Percentiles rank a stretch among this genome's conserved stretches.
Conservation (phyloP, 1,284 basidiomycete genomes). For the Trametes sp. region DNA sequence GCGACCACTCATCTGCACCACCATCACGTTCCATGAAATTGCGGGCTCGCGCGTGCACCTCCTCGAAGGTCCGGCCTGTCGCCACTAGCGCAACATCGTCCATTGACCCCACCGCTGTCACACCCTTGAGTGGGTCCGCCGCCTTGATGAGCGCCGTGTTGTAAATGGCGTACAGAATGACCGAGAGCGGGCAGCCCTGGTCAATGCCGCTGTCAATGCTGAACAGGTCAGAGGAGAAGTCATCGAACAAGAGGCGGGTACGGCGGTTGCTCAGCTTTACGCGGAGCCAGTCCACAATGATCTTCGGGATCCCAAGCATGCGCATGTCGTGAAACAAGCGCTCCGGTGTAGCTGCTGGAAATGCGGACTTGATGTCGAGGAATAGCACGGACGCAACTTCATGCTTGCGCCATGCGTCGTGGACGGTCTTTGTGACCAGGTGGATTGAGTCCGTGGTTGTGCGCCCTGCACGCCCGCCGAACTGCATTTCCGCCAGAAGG, state of each 20-base stretch:
- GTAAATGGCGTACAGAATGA: conserved; percentile 45
- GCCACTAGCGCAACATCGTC: conserved; percentile 36
- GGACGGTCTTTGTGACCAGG: conserved; percentile 37
- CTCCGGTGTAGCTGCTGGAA: conserved; percentile 41
- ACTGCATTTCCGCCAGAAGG: conserved; percentile 40
- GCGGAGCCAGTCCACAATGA: conserved; percentile 32
- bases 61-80: background rate
- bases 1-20: conserved; percentile 35
- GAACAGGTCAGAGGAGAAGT: conserved; percentile 27
- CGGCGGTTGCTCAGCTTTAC: conserved; percentile 36
- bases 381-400: conserved; percentile 44
- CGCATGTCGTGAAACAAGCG: conserved; percentile 42
- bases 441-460: conserved; percentile 47
- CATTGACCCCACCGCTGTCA: conserved; percentile 34
- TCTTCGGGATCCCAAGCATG: background rate
- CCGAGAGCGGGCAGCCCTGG: conserved; percentile 46
- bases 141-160: conserved; percentile 39
- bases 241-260: background rate
- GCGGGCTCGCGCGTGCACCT: conserved; percentile 18
- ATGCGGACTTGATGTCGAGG: conserved; percentile 49
- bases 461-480: conserved; percentile 43
- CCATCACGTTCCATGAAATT: conserved; percentile 25
- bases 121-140: conserved; percentile 12
- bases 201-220: conserved; percentile 41
- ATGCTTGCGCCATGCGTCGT: conserved; percentile 41